A percentile compares a stretch with the other conserved stretches of the same genome.
Evolutionary conservation across 2,329 filamentous ascomycete species (phyloP).

Genomic region (Didymella pinodella): DNA sequence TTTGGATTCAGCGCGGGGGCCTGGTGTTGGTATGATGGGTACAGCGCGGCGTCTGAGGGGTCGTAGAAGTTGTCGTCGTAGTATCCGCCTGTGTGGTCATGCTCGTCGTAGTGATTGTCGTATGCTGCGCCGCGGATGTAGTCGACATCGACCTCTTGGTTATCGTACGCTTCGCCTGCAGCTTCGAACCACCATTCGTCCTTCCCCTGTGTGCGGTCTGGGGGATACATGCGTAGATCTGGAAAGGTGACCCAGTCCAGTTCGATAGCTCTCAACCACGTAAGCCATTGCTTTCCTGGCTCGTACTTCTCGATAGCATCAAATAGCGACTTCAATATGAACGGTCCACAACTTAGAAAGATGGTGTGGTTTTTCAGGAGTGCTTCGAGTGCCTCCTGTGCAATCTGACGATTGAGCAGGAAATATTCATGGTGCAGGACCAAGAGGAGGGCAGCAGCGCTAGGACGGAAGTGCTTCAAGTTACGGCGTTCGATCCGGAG

Average conservation of each 20-base stretch:
- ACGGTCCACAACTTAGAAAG: conserved; percentile 48
- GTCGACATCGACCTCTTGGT: conserved; percentile 39
- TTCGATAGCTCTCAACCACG: conserved; percentile 43
- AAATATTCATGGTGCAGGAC: conserved; percentile 46
- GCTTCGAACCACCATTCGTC: conserved; percentile 41
- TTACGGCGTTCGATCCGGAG: conserved; percentile 48
- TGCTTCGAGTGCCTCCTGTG: conserved; percentile 45
- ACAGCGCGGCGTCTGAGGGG: conserved; percentile 35
- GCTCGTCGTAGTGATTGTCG: conserved; percentile 42
- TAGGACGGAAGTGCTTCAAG: conserved; percentile 44
- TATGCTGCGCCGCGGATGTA: conserved; percentile 38
- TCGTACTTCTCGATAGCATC: conserved; percentile 38
- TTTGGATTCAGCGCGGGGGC: conserved; percentile 12
- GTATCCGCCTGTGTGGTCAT: conserved; percentile 44
- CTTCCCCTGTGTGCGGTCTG: conserved; percentile 33
- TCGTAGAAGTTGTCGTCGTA: conserved; percentile 50
- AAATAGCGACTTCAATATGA: conserved; percentile 44
- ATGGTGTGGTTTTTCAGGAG: conserved; percentile 47
- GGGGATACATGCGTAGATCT: conserved; percentile 43
- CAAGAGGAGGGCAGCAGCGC: conserved; percentile 42
- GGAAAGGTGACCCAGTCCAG: conserved; percentile 50
- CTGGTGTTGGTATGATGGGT: conserved; percentile 35
- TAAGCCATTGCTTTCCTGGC: conserved; percentile 40
- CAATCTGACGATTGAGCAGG: conserved; percentile 46
- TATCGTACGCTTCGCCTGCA: conserved; percentile 21